These are phyloP conservation scores for Monilinia vaccinii-corymbosi DNA, from an alignment of 2,329 filamentous ascomycete genomes.

Conservation along the genomic window DNA sequence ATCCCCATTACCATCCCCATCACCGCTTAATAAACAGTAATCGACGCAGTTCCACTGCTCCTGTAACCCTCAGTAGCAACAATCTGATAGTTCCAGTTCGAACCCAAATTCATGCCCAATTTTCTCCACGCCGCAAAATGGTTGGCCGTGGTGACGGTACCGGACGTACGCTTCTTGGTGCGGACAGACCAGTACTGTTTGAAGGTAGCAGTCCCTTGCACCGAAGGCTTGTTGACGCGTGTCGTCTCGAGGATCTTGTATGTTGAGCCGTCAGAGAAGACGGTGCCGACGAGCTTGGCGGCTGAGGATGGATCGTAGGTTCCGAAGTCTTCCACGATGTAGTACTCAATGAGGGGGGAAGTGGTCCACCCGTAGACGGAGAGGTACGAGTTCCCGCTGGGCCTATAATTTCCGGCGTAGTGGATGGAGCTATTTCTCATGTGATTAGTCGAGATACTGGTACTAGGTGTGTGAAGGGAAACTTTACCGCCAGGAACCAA, in stretches of 20 bases:
- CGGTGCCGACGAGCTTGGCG: slow-evolving; percentile 39
- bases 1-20: too few species aligned
- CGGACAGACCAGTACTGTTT: slow-evolving; percentile 46
- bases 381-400: slow-evolving; percentile 40
- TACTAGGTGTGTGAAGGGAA: neutral
- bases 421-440: slow-evolving; percentile 29
- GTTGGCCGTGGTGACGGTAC: slow-evolving; percentile 40
- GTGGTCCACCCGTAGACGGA: slow-evolving; percentile 47
- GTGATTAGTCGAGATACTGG: neutral
- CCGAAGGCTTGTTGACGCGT: slow-evolving; percentile 33
- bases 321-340: slow-evolving; percentile 46
- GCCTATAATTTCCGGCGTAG: slow-evolving; percentile 34
- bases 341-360: slow-evolving; percentile 31
- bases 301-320: slow-evolving; percentile 42
- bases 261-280: slow-evolving; percentile 42
- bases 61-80: slow-evolving; percentile 26
- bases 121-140: slow-evolving; percentile 46
- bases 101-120: slow-evolving; percentile 38
- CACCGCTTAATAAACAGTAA: slow-evolving; percentile 11
- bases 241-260: slow-evolving; percentile 39
- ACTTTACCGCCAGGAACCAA: slow-evolving; percentile 26
- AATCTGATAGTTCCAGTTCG: slow-evolving; percentile 39
- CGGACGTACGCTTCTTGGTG: slow-evolving; percentile 39
- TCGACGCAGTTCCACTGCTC: slow-evolving; percentile 8
- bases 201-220: slow-evolving; percentile 42